phyloP scores from a whole-genome alignment of 2,329 filamentous ascomycete genomes.

The Pyrenochaeta sp. region DNA sequence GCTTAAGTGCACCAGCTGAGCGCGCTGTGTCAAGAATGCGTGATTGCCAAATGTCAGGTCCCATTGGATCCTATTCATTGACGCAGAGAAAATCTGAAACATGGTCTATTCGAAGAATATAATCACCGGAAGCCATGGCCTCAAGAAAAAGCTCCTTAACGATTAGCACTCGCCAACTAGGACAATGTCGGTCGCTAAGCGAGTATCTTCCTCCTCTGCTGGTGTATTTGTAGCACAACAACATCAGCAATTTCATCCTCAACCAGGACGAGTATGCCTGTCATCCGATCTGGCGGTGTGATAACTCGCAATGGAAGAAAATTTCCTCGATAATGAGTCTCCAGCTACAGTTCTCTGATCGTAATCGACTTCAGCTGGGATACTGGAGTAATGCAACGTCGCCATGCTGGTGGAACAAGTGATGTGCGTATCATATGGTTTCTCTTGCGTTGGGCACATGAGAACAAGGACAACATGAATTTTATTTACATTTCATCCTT shows the following conservation, averaged over 20 bases:
- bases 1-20: slow-evolving; percentile 16
- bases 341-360: slow-evolving; percentile 46
- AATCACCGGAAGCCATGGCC: slow-evolving; percentile 47
- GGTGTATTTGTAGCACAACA: slow-evolving; percentile 13
- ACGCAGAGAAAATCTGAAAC: slow-evolving; percentile 58
- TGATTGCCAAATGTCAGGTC: slow-evolving; percentile 52
- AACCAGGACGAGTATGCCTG: slow-evolving; percentile 12
- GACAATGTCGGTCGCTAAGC: slow-evolving; percentile 42
- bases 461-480: slow-evolving; percentile 17
- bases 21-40: not conserved
- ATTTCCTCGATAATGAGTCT: slow-evolving; percentile 52
- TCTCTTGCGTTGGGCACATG: not conserved
- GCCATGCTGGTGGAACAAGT: slow-evolving; percentile 29
- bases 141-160: slow-evolving; percentile 64
- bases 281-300: slow-evolving; percentile 24
- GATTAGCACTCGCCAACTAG: slow-evolving; percentile 36
- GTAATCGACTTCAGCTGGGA: slow-evolving; percentile 20
- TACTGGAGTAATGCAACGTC: slow-evolving; percentile 22
- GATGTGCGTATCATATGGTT: slow-evolving; percentile 11
- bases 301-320: slow-evolving; percentile 47
- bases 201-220: slow-evolving; percentile 40
- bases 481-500: slow-evolving; percentile 11
- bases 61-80: slow-evolving; percentile 42
- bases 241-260: slow-evolving; percentile 17
- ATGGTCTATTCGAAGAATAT: slow-evolving; percentile 63